Evolutionary conservation across 139 green algal genomes (phyloP).

Genomic region (Picochlorum costavermella): DNA sequence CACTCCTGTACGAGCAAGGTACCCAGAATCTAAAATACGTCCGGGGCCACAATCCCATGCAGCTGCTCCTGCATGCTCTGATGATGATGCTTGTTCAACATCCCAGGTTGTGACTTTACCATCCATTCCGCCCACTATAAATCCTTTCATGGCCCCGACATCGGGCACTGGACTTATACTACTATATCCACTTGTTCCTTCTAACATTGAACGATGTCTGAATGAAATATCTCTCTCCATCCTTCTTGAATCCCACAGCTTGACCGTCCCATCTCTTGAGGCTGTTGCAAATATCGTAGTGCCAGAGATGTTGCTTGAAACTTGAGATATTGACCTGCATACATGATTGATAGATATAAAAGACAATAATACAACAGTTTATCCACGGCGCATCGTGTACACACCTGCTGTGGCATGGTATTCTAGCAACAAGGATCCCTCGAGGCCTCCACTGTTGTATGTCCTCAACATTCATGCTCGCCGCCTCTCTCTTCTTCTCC

Average conservation of each 20-base stretch:
- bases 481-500: not conserved
- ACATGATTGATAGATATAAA: not conserved
- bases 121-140: constrained; percentile 47
- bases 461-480: not conserved
- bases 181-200: constrained; percentile 35
- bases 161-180: constrained; percentile 37
- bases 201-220: constrained; percentile 71
- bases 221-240: constrained; percentile 87
- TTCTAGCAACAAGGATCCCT: not conserved
- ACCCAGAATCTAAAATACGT: not conserved
- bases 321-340: not conserved
- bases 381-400: not conserved
- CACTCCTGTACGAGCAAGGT: not conserved
- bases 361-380: too few species aligned
- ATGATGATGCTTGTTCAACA: constrained; percentile 54
- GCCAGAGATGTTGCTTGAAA: constrained; percentile 3
- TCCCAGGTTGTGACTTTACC: constrained; percentile 80
- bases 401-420: not conserved
- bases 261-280: constrained; percentile 74
- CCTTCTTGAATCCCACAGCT: constrained; percentile 84
- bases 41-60: not conserved
- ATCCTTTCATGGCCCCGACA: constrained; percentile 46
- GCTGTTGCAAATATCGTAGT: constrained; percentile 68
- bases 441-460: not conserved
- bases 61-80: not conserved